Evolutionary conservation across 345 rosid genomes (phyloP).

Genomic region (Salix dunnii): DNA sequence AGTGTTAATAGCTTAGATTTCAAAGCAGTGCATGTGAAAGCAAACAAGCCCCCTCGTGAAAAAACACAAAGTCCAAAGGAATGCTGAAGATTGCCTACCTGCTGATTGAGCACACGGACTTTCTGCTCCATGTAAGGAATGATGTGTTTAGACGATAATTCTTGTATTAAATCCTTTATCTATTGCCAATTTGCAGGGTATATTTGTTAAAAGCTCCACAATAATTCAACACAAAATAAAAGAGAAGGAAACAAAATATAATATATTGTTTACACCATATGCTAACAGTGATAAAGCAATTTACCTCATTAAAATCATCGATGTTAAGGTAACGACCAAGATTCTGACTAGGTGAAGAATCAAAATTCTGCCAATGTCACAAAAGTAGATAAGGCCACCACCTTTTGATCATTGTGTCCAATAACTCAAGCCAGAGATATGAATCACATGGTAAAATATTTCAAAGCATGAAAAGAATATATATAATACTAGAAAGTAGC

Average conservation of each 20-base stretch:
- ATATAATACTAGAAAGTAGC: slow-evolving; percentile 26
- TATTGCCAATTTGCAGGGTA: slow-evolving; percentile 35
- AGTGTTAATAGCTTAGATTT: neutral
- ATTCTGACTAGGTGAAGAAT: slow-evolving; percentile 39
- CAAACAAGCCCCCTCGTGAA: neutral
- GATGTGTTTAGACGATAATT: slow-evolving; percentile 77
- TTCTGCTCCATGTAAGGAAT: slow-evolving; percentile 98
- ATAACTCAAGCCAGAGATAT: slow-evolving; percentile 12
- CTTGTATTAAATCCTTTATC: slow-evolving; percentile 87
- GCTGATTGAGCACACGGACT: slow-evolving; percentile 84
- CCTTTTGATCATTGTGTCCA: slow-evolving; percentile 15
- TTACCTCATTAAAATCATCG: slow-evolving; percentile 77
- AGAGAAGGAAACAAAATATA: neutral
- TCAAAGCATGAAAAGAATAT: neutral
- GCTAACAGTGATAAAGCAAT: slow-evolving; percentile 1
- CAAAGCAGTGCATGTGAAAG: slow-evolving; percentile 4
- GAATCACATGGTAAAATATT: neutral
- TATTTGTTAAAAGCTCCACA: neutral
- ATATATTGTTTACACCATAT: neutral
- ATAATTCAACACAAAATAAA: neutral
- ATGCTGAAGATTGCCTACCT: slow-evolving; percentile 41
- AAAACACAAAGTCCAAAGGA: neutral
- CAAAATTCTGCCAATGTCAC: slow-evolving; percentile 50
- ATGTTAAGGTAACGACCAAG: slow-evolving; percentile 71
- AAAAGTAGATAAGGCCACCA: slow-evolving; percentile 24